These are phyloP conservation scores for Thielaviopsis cerberus DNA, from an alignment of 2,329 filamentous ascomycete genomes.

Conservation along the genomic window DNA sequence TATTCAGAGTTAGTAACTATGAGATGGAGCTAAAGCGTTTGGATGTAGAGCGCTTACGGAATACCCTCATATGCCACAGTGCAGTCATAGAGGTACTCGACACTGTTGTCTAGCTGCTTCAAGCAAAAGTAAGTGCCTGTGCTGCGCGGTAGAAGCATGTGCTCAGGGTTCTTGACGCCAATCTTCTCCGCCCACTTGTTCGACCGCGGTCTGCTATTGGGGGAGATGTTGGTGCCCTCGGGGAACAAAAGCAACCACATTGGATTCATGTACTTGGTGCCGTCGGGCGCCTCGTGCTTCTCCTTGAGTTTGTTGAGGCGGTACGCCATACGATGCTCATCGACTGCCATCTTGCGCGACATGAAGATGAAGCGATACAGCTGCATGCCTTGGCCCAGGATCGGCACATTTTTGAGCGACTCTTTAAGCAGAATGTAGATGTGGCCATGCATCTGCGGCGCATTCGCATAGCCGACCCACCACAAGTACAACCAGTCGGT, in stretches of 20 bases:
- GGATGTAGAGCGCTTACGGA: constrained; percentile 41
- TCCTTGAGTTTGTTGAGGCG: constrained; percentile 52
- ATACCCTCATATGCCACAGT: constrained; percentile 91
- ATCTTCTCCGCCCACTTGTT: constrained; percentile 60
- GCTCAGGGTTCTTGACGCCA: constrained; percentile 51
- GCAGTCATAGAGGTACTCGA: constrained; percentile 79
- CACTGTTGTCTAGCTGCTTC: constrained; percentile 51
- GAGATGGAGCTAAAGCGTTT: not conserved
- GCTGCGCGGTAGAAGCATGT: constrained; percentile 59
- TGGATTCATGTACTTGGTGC: constrained; percentile 43
- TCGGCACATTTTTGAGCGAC: constrained; percentile 61
- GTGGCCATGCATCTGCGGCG: constrained; percentile 60
- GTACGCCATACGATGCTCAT: constrained; percentile 56
- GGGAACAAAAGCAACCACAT: constrained; percentile 87
- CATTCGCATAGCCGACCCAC: constrained; percentile 77
- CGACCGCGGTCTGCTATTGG: constrained; percentile 51
- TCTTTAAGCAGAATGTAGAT: constrained; percentile 85
- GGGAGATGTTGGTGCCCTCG: constrained; percentile 67
- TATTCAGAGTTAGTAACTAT: constrained; percentile 18
- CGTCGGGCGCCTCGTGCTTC: constrained; percentile 32
- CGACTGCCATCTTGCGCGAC: constrained; percentile 71
- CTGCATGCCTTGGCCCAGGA: constrained; percentile 65
- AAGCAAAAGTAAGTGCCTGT: constrained; percentile 67
- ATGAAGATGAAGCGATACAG: constrained; percentile 85
- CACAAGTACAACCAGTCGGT: constrained; percentile 85